Percentiles rank a stretch among this genome's conserved stretches.
phyloP scores from a whole-genome alignment of 371 early-diverging fungal species.

The Umbelopsis sp. region DNA sequence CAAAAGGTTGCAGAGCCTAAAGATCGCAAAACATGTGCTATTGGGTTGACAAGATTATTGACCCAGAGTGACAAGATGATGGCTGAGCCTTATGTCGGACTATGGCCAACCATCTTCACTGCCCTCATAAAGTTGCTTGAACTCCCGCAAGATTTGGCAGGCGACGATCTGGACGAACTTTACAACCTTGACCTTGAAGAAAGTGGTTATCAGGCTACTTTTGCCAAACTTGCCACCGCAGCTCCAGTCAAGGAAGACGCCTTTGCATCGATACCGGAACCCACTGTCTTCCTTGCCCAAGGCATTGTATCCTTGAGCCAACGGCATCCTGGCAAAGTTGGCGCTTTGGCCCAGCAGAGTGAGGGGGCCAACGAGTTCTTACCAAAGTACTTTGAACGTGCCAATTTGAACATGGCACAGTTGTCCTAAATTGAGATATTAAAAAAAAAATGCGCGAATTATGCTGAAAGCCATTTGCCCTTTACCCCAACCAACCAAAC shows the following conservation, averaged over 20 bases:
- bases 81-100: conserved; percentile 48
- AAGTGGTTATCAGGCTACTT: conserved; percentile 79
- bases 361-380: conserved; percentile 35
- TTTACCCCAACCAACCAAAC: too few relatives aligned
- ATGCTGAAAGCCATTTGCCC: not conserved
- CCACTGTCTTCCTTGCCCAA: conserved; percentile 37
- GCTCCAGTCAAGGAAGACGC: conserved; percentile 47
- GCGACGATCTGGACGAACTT: conserved; percentile 70
- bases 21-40: conserved; percentile 74
- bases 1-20: conserved; percentile 62
- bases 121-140: conserved; percentile 57
- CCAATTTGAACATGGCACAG: conserved; percentile 38
- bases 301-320: conserved; percentile 40
- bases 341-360: conserved; percentile 25
- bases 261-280: conserved; percentile 35
- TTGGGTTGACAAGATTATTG: conserved; percentile 69
- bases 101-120: conserved; percentile 59
- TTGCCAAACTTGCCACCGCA: conserved; percentile 65
- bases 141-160: conserved; percentile 56
- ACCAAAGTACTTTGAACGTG: conserved; percentile 44
- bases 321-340: conserved; percentile 35
- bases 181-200: conserved; percentile 73
- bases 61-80: conserved; percentile 57
- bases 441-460: conserved; percentile 17
- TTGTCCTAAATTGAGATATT: conserved; percentile 19